Evolutionary conservation across 495 filamentous ascomycete species (phyloP).

Genomic region (Tuber melanosporum): DNA sequence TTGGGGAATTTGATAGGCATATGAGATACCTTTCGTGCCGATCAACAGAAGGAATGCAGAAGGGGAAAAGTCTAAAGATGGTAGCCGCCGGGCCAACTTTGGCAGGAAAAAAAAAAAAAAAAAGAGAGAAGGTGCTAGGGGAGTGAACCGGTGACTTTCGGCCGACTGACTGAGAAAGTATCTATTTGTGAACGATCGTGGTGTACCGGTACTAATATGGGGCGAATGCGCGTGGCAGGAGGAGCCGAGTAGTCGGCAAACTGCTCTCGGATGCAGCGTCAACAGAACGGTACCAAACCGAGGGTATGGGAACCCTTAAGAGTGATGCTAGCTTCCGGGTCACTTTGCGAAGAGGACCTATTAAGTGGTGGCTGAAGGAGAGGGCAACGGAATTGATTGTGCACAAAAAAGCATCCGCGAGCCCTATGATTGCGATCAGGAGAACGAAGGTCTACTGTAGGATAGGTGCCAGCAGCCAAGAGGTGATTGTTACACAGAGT

Average conservation of each 20-base stretch:
- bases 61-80: constrained; percentile 7
- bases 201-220: constrained; percentile 21
- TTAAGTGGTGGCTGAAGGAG: neutral
- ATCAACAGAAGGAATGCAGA: constrained; percentile 20
- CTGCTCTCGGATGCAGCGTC: constrained; percentile 31
- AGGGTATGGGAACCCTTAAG: constrained; percentile 20
- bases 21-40: constrained; percentile 32
- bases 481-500: constrained; percentile 35
- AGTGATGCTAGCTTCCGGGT: neutral
- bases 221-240: constrained; percentile 29
- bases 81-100: constrained; percentile 22
- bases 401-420: constrained; percentile 31
- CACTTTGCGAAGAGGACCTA: neutral
- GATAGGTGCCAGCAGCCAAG: constrained; percentile 32
- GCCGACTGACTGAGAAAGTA: constrained; percentile 28
- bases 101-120: constrained; percentile 30
- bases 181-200: constrained; percentile 34
- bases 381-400: constrained; percentile 3
- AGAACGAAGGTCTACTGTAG: constrained; percentile 28
- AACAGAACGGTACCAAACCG: constrained; percentile 36
- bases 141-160: constrained; percentile 22
- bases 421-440: constrained; percentile 32
- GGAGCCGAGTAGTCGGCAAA: constrained; percentile 26
- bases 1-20: constrained; percentile 70
- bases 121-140: neutral